Base-by-base conservation (phyloP, 345 rosid genomes). In the Lenwebbia sp. region DNA sequence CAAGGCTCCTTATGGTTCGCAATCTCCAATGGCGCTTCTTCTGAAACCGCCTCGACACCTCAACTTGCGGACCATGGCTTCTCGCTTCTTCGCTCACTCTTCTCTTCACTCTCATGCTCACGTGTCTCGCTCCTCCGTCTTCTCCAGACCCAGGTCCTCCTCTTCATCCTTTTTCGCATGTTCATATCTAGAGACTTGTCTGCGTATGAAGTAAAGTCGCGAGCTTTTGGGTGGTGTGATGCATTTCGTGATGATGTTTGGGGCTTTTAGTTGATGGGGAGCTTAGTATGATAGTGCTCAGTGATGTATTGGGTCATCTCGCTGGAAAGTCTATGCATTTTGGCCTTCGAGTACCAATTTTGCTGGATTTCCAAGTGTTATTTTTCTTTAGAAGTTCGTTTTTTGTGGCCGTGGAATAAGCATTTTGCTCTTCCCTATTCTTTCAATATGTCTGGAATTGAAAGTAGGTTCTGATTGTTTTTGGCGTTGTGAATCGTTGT, bases 41-140 rank as follows among this genome's bases (percentile, higher is more conserved):
- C 91, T 91, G 60, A 92, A 89, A 70, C 87, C 91, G 47, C 88
- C 87, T 88, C 90, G 86, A 83, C 90, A 82, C 85, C 90, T 76
- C 65, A 90, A 83, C 84, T 84, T 89, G 25, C 94, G 91, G 82
- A 85, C 90, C 90, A 92, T 92, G 94, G 90, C 95, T 86, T 90
- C 91, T 86, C 91, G 91, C 62, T 89, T 87, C 52, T 53, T 85
- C 86, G 70, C 84, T 74, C 86, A 10, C 82, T 86, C 86, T 56
- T 54, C 86, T 83, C 83, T 54, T 13, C 88, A 87, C 83, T 70
- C 91, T 65, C 87, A 76, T n/a, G 41, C 83, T 52, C 87, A 87
- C 33, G 82, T 56, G 83, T 83, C 91, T 47, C 86, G 86, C 53
- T 85, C 93, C 83, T 57, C 93, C 52, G 81, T 89, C 88, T 70